Base-by-base conservation (phyloP, 345 rosid genomes). In the Salix brachista region DNA sequence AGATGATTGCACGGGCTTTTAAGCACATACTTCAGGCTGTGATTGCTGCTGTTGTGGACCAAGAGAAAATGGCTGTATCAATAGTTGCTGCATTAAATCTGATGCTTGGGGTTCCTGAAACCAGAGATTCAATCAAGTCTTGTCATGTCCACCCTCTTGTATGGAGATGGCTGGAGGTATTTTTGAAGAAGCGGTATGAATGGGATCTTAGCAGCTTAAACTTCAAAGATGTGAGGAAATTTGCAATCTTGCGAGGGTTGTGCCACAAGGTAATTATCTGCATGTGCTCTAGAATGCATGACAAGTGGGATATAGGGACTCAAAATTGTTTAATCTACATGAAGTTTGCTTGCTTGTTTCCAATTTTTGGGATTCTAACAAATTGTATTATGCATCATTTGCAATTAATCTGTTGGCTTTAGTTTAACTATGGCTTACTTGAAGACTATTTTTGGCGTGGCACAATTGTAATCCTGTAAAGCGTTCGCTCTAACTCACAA, bases 1-100 rank as follows among this genome's bases (percentile, higher is more conserved):
- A 95, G 91, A 95, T 95, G 99, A 89, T 95, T 78, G 97, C 91
- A 79, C 83, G 99, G 72, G 99, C 97, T 72, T 91, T 91, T 81
- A 95, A 95, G 88, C 98, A 93, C 76, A 82, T 93, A 80, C 89
- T 95, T 78, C 98, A 81, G 87, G 96, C 94, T 54, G 94, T 93
- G 83, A 88, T 95, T 85, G 90, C 99, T 84, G 89, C 89, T 67
- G 89, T 83, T 62, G 79, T 19, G 67, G 81, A 89, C 83, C 85
- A 86, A 77, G 89, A 88, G 73, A 86, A 85, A 79, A 77, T 95
- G 84, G 94, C 97, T 72, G 84, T 74, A 60, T 83, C 90, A 73
- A 85, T 93, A 78, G 96, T 97, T 78, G 91, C 91, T 84, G 94
- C 98, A 26, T 78, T 95, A 83, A 93, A 95, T 86, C 82, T 96